A percentile compares a stretch with the other conserved stretches of the same genome.
These are phyloP conservation scores for Erysimum cheiri DNA, from an alignment of 441 rosid genomes.

Conservation along the genomic window DNA sequence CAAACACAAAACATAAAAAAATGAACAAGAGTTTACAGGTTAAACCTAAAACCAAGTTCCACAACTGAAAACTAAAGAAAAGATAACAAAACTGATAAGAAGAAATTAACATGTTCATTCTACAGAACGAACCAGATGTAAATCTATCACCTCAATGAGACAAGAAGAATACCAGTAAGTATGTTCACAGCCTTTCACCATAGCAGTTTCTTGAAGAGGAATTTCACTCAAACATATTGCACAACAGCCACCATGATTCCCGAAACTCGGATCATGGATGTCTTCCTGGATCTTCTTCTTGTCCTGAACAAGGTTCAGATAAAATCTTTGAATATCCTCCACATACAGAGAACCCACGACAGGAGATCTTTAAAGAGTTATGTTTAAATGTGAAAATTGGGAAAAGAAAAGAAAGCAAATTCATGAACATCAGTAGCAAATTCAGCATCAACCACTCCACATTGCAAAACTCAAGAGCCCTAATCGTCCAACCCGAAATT, in stretches of 20 bases:
- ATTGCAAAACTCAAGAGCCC: background rate
- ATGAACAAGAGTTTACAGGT: background rate
- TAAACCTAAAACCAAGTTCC: slow-evolving; percentile 8
- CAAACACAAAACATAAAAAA: slow-evolving; percentile 3
- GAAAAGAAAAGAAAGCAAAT: background rate
- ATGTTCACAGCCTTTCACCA: slow-evolving; percentile 49
- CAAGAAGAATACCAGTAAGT: slow-evolving; percentile 42
- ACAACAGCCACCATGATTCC: slow-evolving; percentile 47
- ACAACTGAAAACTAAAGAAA: background rate
- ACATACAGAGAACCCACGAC: background rate
- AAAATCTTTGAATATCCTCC: background rate
- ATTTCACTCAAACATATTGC: slow-evolving; percentile 41
- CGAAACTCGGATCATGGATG: slow-evolving; percentile 34
- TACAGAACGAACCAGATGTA: background rate
- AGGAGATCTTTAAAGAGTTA: background rate
- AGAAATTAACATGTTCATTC: background rate
- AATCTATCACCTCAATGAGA: slow-evolving; percentile 2
- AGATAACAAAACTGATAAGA: background rate
- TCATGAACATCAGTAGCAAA: background rate
- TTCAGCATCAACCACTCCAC: background rate
- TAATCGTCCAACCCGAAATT: background rate
- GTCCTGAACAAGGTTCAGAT: slow-evolving; percentile 12
- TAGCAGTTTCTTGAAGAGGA: slow-evolving; percentile 45
- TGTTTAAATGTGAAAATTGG: background rate
- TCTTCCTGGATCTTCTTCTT: slow-evolving; percentile 12